These are phyloP conservation scores for Globisporangium irregulare DNA, from an alignment of 352 stramenopile species.

Conservation along the genomic window DNA sequence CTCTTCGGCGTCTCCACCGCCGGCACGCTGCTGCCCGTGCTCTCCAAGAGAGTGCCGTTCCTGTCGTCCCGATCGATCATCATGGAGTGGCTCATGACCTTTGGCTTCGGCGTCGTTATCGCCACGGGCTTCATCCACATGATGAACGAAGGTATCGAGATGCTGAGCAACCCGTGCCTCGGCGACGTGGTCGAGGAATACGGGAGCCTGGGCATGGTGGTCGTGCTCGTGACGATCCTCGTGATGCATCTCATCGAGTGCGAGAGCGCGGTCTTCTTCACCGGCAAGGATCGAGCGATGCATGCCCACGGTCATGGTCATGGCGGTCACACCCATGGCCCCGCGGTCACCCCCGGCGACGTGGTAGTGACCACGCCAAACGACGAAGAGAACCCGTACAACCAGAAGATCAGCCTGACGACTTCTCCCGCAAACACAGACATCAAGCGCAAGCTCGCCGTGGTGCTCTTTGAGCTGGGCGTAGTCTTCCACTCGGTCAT, in stretches of 20 bases:
- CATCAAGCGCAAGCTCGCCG: slow-evolving; percentile 33
- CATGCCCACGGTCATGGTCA: too few relatives aligned
- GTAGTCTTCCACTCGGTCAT: slow-evolving; percentile 72
- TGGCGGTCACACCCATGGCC: too few relatives aligned
- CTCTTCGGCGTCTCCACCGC: slow-evolving; percentile 44
- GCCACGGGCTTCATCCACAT: slow-evolving; percentile 75
- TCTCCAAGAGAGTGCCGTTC: slow-evolving; percentile 35
- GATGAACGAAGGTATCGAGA: slow-evolving; percentile 56
- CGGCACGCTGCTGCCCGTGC: slow-evolving; percentile 43
- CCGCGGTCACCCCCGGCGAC: too few relatives aligned
- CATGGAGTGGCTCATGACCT: slow-evolving; percentile 52
- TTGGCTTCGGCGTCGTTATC: slow-evolving; percentile 69
- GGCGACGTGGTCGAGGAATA: slow-evolving; percentile 33
- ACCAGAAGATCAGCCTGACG: too few relatives aligned
- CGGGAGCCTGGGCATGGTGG: slow-evolving; percentile 34
- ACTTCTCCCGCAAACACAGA: too few relatives aligned
- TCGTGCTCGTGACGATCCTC: slow-evolving; percentile 60
- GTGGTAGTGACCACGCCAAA: too few relatives aligned
- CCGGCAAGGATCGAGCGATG: too few relatives aligned
- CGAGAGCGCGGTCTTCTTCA: slow-evolving; percentile 27
- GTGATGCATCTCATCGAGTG: slow-evolving; percentile 72
- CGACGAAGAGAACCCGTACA: too few relatives aligned
- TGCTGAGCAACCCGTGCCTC: slow-evolving; percentile 54
- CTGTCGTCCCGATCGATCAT: slow-evolving; percentile 25
- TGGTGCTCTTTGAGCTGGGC: slow-evolving; percentile 50